Percentiles rank a stretch among this genome's conserved stretches.
Conservation (phyloP, 176 grass and related monocot species). For the Leersia perrieri region DNA sequence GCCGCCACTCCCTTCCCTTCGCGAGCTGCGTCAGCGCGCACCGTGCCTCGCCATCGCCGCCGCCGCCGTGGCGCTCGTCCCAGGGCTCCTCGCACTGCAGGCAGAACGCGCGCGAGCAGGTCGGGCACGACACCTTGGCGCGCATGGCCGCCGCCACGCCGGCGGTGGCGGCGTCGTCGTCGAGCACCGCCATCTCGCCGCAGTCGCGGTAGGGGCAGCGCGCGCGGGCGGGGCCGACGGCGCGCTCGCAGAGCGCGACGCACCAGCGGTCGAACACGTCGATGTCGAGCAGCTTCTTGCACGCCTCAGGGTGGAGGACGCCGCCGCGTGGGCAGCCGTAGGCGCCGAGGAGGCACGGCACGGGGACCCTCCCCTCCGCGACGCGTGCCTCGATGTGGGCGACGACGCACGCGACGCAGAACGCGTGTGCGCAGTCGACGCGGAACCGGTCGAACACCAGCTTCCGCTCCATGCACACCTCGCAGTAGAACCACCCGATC, state of each 20-base stretch:
- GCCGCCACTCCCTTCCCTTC: not conserved
- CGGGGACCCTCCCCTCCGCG: slow-evolving; percentile 10
- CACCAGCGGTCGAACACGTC: slow-evolving; percentile 50
- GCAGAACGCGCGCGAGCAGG: slow-evolving; percentile 19
- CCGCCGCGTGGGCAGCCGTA: slow-evolving; percentile 13
- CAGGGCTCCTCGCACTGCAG: slow-evolving; percentile 42
- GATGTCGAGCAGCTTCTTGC: slow-evolving; percentile 46
- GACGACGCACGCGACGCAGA: slow-evolving; percentile 48
- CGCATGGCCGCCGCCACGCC: not conserved
- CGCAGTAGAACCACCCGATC: slow-evolving; percentile 41
- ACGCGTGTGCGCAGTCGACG: slow-evolving; percentile 23
- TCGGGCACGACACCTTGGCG: not conserved
- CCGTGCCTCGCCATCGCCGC: not conserved
- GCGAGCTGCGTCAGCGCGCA: slow-evolving; percentile 33
- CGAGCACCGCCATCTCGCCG: slow-evolving; percentile 28
- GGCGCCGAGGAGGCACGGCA: slow-evolving; percentile 21
- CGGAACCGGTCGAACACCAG: slow-evolving; percentile 22
- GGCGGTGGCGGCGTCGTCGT: too few species aligned
- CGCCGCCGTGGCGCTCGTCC: slow-evolving; percentile 1
- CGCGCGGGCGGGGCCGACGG: slow-evolving; percentile 13
- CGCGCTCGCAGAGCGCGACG: slow-evolving; percentile 46
- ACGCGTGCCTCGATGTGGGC: slow-evolving; percentile 30
- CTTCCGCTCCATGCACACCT: slow-evolving; percentile 21
- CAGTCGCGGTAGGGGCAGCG: slow-evolving; percentile 33
- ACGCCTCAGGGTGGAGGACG: slow-evolving; percentile 34